Evolutionary conservation across 768 basidiomycete genomes (phyloP).

Genomic region (Auriscalpium vulgare): DNA sequence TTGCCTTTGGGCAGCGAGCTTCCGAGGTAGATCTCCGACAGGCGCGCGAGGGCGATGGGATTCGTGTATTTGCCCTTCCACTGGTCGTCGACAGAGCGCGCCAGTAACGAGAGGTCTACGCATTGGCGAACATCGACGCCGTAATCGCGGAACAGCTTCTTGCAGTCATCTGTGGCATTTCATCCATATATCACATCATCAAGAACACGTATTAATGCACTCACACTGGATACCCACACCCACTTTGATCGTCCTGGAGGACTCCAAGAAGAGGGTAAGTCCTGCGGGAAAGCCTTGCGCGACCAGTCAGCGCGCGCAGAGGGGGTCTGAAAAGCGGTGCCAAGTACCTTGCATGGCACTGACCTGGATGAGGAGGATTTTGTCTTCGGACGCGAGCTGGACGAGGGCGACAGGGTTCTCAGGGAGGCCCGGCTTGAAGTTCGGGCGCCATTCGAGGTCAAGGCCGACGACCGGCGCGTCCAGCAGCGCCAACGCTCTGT

Average conservation of each 20-base stretch:
- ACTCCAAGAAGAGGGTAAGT: slow-evolving; percentile 44
- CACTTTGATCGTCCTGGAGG: slow-evolving; percentile 49
- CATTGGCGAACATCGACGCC: slow-evolving; percentile 39
- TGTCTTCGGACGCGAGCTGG: slow-evolving; percentile 53
- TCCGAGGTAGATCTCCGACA: slow-evolving; percentile 55
- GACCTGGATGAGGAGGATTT: slow-evolving; percentile 59
- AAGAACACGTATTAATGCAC: background rate
- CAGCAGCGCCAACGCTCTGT: background rate
- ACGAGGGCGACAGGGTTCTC: slow-evolving; percentile 69
- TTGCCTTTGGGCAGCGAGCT: slow-evolving; percentile 48
- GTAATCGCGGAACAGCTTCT: slow-evolving; percentile 48
- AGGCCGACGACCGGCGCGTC: slow-evolving; percentile 42
- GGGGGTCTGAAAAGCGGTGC: background rate
- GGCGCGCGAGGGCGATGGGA: slow-evolving; percentile 54
- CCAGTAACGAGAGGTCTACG: slow-evolving; percentile 65
- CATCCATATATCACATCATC: background rate
- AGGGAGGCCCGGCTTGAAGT: slow-evolving; percentile 37
- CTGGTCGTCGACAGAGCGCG: slow-evolving; percentile 54
- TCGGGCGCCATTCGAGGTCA: slow-evolving; percentile 78
- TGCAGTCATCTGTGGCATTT: slow-evolving; percentile 46
- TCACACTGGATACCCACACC: slow-evolving; percentile 71
- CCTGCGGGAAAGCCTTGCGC: slow-evolving; percentile 19
- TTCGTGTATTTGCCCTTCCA: slow-evolving; percentile 68
- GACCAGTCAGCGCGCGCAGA: background rate
- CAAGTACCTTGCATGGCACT: slow-evolving; percentile 44